Conservation (phyloP, 2,329 filamentous ascomycete species). For the Thelonectria rubi region DNA sequence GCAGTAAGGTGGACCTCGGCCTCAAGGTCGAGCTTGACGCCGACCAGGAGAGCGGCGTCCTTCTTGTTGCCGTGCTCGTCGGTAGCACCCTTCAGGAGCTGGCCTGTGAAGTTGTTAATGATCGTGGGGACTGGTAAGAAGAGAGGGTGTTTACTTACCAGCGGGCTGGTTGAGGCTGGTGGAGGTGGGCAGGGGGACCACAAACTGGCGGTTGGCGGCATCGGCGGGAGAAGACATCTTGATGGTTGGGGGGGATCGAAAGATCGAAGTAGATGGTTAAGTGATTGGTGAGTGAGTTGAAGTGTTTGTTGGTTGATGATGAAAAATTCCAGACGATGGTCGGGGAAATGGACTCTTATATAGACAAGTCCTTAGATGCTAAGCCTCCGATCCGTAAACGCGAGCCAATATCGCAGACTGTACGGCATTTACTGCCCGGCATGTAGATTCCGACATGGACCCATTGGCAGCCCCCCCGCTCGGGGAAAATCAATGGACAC, state of each 20-base stretch:
- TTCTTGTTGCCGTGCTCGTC: constrained; percentile 67
- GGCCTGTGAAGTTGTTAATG: constrained; percentile 47
- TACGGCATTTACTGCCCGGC: neutral
- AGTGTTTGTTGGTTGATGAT: constrained; percentile 9
- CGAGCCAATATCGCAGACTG: neutral
- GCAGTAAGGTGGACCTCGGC: constrained; percentile 70
- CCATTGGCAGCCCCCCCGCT: neutral
- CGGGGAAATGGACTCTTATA: neutral
- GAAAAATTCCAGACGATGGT: neutral
- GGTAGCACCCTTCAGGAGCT: constrained; percentile 64
- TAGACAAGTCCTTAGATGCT: neutral
- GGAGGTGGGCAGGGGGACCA: constrained; percentile 43
- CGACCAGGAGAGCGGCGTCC: constrained; percentile 65
- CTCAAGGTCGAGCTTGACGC: constrained; percentile 71
- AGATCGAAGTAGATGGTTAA: constrained; percentile 25
- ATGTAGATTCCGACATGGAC: neutral
- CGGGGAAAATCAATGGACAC: neutral
- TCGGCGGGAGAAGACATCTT: constrained; percentile 39
- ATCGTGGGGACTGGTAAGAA: neutral
- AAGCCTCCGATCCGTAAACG: neutral
- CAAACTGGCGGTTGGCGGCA: constrained; percentile 30
- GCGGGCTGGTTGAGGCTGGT: constrained; percentile 49
- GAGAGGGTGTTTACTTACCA: constrained; percentile 41
- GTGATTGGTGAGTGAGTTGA: constrained; percentile 34
- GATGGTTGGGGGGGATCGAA: constrained; percentile 30